Base-by-base conservation (phyloP, 2,329 filamentous ascomycete genomes). In the Phymatotrichopsis omnivora region DNA sequence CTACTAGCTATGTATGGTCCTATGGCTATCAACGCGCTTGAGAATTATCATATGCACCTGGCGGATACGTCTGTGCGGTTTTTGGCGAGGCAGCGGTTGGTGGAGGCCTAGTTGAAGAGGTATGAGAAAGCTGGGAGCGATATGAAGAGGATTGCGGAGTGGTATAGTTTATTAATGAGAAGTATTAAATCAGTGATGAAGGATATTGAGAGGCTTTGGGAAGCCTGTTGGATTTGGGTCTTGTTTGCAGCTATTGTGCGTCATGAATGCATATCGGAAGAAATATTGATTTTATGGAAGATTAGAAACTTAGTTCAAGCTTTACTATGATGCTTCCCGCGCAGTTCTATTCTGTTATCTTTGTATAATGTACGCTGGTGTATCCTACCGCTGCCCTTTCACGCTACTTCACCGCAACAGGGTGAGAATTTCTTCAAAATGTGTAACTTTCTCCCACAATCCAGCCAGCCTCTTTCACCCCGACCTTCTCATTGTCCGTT, bases 351-450 rank as follows among this genome's bases (percentile, higher is more conserved):
- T n/a, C n/a, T n/a, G n/a, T n/a, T n/a, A n/a, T n/a, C n/a, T n/a
- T n/a, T n/a, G n/a, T n/a, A n/a, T n/a, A n/a, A n/a, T n/a, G n/a
- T n/a, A n/a, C n/a, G n/a, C n/a, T n/a, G n/a, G n/a, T n/a, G n/a
- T n/a, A n/a, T n/a, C n/a, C n/a, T n/a, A n/a, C n/a, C n/a, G n/a
- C n/a, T n/a, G n/a, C n/a, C n/a, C n/a, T n/a, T n/a, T n/a, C n/a
- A n/a, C n/a, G n/a, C n/a, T n/a, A n/a, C n/a, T 42, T 45, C 38
- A 53, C 20, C 51, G 39, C 41, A 86, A 60, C 63, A 86, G 64
- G 2, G 78, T 84, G 35, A 86, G 79, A 82, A 60, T 80, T 75
- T 66, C 77, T 84, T 1, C 70, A 68, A 62, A 87, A 87, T 2
- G 65, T 72, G 58, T 74, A 85, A 32, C 65, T 61, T 1, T 74